Conservation (phyloP, 129 eudicot genomes). For the Tagetes patula region DNA sequence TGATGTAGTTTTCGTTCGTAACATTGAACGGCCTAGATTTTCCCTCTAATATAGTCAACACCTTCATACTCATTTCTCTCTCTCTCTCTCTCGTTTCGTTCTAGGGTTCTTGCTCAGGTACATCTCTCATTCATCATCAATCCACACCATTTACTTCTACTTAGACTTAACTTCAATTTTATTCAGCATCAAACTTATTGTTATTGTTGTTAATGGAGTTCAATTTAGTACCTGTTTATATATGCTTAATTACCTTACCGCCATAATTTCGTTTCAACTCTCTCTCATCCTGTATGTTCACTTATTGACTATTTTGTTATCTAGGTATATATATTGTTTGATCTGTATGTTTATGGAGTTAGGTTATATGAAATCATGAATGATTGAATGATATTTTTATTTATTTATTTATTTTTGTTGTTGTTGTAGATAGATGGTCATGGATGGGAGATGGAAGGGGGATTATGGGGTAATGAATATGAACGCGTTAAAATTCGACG, state of each 20-base stretch:
- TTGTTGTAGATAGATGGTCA: constrained; percentile 42
- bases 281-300: neutral
- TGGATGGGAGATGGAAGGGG: constrained; percentile 55
- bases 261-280: neutral
- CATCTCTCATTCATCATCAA: neutral
- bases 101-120: constrained; percentile 41
- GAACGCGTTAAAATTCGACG: constrained; percentile 37
- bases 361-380: neutral
- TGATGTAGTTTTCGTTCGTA: neutral
- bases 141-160: too few species aligned
- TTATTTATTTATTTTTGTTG: too few species aligned
- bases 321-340: neutral
- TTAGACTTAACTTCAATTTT: neutral
- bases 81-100: constrained; percentile 13
- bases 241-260: neutral
- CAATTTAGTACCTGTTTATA: neutral
- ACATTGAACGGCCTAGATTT: constrained; percentile 29
- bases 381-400: neutral
- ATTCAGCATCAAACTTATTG: neutral
- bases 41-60: constrained; percentile 22
- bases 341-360: constrained; percentile 14
- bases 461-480: constrained; percentile 41
- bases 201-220: constrained; percentile 12
- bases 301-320: neutral
- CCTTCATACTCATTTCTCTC: constrained; percentile 4